Percentiles rank a stretch among this genome's conserved stretches.
These are phyloP conservation scores for Fusarium equiseti DNA, from an alignment of 2,329 filamentous ascomycete genomes.

Conservation along the genomic window DNA sequence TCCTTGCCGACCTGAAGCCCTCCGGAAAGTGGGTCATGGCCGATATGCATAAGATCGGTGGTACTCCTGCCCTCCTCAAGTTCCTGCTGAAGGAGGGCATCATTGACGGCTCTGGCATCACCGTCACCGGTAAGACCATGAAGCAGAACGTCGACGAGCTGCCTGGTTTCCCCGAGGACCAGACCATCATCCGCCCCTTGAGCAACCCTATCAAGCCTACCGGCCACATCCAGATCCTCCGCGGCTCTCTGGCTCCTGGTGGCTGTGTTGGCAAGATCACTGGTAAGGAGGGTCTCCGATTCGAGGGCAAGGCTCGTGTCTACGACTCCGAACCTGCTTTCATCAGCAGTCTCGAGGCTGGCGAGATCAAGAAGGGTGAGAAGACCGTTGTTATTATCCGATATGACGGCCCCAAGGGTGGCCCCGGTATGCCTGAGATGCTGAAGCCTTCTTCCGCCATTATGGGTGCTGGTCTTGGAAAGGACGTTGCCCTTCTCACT, in stretches of 20 bases:
- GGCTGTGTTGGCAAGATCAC: slow-evolving; percentile 95
- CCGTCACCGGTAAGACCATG: slow-evolving; percentile 90
- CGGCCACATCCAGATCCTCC: slow-evolving; percentile 89
- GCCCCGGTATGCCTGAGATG: slow-evolving; percentile 95
- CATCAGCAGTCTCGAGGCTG: slow-evolving; percentile 79
- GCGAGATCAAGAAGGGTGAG: slow-evolving; percentile 84
- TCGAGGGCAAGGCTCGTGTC: slow-evolving; percentile 83
- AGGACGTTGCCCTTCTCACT: slow-evolving; percentile 80
- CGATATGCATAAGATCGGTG: slow-evolving; percentile 85
- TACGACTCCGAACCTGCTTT: slow-evolving; percentile 88
- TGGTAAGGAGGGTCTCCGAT: slow-evolving; percentile 88
- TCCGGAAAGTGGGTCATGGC: slow-evolving; percentile 91
- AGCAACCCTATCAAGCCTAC: slow-evolving; percentile 87
- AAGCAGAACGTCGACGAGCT: slow-evolving; percentile 85
- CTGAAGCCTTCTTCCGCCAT: slow-evolving; percentile 92
- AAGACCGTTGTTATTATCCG: slow-evolving; percentile 92
- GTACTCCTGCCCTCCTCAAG: slow-evolving; percentile 88
- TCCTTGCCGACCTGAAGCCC: slow-evolving; percentile 86
- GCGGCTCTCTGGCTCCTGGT: slow-evolving; percentile 85
- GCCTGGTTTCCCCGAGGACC: slow-evolving; percentile 79
- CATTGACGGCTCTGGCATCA: slow-evolving; percentile 82
- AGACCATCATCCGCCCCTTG: slow-evolving; percentile 84
- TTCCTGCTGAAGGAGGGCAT: slow-evolving; percentile 86
- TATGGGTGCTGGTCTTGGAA: slow-evolving; percentile 87
- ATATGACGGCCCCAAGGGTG: slow-evolving; percentile 93